Percentiles rank a stretch among this genome's conserved stretches.
phyloP scores from a whole-genome alignment of 192 early-diverging fungal genomes.

The Allomyces arbusculus region DNA sequence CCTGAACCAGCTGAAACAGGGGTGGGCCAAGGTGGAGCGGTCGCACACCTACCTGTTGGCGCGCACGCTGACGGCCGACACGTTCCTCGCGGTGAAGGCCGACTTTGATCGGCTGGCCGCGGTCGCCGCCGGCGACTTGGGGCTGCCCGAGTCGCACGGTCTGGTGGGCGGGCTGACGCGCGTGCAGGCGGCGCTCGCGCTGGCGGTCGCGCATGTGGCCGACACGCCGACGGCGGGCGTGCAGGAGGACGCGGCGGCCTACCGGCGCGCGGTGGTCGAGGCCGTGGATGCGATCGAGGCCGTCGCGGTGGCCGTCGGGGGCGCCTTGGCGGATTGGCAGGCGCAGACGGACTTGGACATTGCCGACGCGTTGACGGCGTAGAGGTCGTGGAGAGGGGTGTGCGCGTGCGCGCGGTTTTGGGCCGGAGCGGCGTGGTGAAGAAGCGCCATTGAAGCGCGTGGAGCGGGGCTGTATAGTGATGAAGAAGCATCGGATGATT shows the following conservation, averaged over 20 bases:
- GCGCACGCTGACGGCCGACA: background rate
- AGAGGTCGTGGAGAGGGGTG: no score
- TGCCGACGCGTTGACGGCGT: no score
- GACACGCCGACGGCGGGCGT: background rate
- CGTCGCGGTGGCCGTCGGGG: background rate
- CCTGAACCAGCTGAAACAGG: background rate
- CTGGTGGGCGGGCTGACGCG: background rate
- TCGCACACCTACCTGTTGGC: background rate
- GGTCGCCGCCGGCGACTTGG: no score
- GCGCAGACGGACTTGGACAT: no score
- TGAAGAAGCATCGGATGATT: no score
- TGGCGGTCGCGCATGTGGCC: background rate
- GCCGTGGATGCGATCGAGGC: background rate
- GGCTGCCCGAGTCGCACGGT: no score
- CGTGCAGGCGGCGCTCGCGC: background rate
- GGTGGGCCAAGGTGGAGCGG: background rate
- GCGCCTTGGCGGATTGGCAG: background rate
- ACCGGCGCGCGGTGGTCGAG: background rate
- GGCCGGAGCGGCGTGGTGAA: no score
- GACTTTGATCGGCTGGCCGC: background rate
- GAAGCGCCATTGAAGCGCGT: no score
- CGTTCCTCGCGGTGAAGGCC: background rate
- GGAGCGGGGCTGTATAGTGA: no score
- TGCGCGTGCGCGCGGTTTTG: no score
- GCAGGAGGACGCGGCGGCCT: background rate